Base-by-base conservation (phyloP, 495 filamentous ascomycete genomes). In the Lindgomyces ingoldianus region DNA sequence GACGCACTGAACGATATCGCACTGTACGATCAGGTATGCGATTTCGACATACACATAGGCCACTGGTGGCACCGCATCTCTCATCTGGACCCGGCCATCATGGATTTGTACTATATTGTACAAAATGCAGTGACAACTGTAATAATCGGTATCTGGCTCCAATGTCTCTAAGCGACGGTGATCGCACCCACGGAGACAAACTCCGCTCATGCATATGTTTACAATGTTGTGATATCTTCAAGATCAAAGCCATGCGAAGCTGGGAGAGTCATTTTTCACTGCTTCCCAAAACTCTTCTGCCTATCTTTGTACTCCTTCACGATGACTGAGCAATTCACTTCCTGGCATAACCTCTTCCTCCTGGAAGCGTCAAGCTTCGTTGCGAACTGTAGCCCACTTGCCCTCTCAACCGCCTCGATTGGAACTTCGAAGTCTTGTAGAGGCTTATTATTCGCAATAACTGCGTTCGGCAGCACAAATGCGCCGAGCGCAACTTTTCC, bases 401-500 rank as follows among this genome's bases (percentile, higher is more conserved):
- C 93, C 56, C 91, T 81, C 85, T 98, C 94, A 26, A 98, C 84
- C 18, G 86, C 89, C 80, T 96, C 93, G 21, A 98, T 69, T 0
- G 93, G 92, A 19, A 98, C 95, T 81, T 96, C 93, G 72, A 98
- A 98, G 69, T 96, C 91, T 16, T 81, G 80, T 67, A 98, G 75
- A 24, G 85, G 86, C 78, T 91, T 96, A 33, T 87, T 84, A 68
- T 96, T 98, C 22, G 87, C 77, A 71, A 98, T 98, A n/a, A 74
- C 79, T 14, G 91, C 93, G 73, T 98, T 98, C 9, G 94, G 94
- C 70, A 98, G 79, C 51, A 98, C 94, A 72, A 98, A 98, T 1
- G 94, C 95, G 21, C 90, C 95, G 8, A 98, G 75, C 1, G 91
- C 91, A 1, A 98, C 94, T 58, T 88, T 88, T 3, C 91, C 89